Evolutionary conservation across 2,329 filamentous ascomycete genomes (phyloP).

Genomic region (Oidium heveae): DNA sequence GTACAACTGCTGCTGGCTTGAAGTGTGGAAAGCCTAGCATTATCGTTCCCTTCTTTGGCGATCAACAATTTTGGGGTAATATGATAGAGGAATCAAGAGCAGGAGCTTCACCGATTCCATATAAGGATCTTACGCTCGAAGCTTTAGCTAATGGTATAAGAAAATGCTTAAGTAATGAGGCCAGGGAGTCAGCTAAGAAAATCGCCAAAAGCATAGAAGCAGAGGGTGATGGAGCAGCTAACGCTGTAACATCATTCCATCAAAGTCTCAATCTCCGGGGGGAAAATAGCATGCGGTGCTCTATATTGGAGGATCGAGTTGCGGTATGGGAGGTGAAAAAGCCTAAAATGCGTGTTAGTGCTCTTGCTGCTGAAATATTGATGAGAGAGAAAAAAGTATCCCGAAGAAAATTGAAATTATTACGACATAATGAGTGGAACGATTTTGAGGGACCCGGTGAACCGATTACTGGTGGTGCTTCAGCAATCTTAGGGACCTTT

Average conservation of each 20-base stretch:
- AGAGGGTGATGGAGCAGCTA: slow-evolving; percentile 41
- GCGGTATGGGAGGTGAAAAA: slow-evolving; percentile 41
- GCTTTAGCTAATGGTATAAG: slow-evolving; percentile 45
- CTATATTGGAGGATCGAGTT: slow-evolving; percentile 33
- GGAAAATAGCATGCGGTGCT: slow-evolving; percentile 34
- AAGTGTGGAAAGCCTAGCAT: slow-evolving; percentile 48
- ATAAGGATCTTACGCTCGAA: slow-evolving; percentile 38
- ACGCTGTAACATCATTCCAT: slow-evolving; percentile 44
- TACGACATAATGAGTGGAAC: slow-evolving; percentile 49
- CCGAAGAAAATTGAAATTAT: slow-evolving; percentile 36
- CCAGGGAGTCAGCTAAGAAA: slow-evolving; percentile 27
- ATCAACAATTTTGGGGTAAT: slow-evolving; percentile 54
- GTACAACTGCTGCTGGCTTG: slow-evolving; percentile 49
- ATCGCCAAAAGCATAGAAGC: slow-evolving; percentile 34
- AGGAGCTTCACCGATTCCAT: slow-evolving; percentile 40
- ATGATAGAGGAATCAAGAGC: slow-evolving; percentile 40
- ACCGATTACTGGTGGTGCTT: slow-evolving; percentile 39
- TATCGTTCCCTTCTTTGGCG: slow-evolving; percentile 58
- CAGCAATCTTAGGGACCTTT: slow-evolving; percentile 32
- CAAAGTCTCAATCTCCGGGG: slow-evolving; percentile 27
- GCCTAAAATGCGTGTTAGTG: slow-evolving; percentile 32
- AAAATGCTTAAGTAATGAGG: slow-evolving; percentile 36
- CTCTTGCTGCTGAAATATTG: slow-evolving; percentile 38
- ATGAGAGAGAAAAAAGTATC: slow-evolving; percentile 33
- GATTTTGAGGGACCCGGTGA: slow-evolving; percentile 55